Conservation (phyloP, 2,329 filamentous ascomycete genomes). For the Aspergillus sojae region DNA sequence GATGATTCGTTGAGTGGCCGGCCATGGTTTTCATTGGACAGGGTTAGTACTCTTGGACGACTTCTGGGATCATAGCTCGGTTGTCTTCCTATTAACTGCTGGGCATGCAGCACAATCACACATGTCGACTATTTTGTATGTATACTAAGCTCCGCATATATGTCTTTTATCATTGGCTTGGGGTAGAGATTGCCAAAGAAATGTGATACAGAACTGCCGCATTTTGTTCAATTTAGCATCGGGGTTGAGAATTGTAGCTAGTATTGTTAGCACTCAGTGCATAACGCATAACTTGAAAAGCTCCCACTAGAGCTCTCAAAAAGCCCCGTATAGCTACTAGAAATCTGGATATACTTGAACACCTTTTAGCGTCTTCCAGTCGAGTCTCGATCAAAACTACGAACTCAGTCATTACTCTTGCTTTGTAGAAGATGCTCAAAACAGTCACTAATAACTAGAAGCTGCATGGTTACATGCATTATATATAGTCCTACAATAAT, state of each 20-base stretch:
- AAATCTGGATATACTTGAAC: neutral
- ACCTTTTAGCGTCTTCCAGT: neutral
- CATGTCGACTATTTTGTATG: conserved; percentile 2
- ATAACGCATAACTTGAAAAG: neutral
- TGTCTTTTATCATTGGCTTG: neutral
- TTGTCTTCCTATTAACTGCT: neutral
- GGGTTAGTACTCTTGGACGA: neutral
- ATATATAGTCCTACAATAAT: no score
- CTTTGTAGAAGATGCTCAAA: no score
- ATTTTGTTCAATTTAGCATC: neutral
- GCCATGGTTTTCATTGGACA: neutral
- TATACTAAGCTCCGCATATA: neutral
- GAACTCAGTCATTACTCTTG: no score
- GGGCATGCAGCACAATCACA: neutral
- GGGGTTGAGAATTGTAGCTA: neutral
- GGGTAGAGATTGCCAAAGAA: neutral
- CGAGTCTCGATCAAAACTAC: no score
- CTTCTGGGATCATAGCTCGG: neutral
- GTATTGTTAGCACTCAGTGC: neutral
- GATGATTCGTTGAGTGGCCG: neutral
- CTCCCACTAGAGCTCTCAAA: neutral
- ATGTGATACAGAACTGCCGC: neutral
- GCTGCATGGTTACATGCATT: no score
- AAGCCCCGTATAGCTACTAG: neutral
- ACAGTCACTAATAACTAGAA: no score